These are phyloP conservation scores for Stylosanthes scabra DNA, from an alignment of 331 rosid species.

Conservation along the genomic window DNA sequence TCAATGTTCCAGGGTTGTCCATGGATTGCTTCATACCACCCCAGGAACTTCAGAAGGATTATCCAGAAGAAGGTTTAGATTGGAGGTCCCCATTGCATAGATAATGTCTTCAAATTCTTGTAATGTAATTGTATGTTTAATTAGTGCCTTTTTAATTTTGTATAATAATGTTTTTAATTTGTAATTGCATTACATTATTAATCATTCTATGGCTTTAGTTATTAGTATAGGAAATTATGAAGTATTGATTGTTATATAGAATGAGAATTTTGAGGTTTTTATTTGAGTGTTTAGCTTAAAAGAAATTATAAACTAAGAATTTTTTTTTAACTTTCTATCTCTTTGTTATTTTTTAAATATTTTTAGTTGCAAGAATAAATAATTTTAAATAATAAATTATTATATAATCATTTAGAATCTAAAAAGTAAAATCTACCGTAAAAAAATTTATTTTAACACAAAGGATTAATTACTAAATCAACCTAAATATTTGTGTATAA, in stretches of 20 bases:
- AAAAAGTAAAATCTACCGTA: no score
- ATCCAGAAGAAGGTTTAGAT: slow-evolving; percentile 51
- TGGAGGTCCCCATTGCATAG: slow-evolving; percentile 61
- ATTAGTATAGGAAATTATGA: background rate
- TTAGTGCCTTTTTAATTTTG: background rate
- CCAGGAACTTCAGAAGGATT: slow-evolving; percentile 62
- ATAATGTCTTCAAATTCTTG: slow-evolving; percentile 31
- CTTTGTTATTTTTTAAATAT: background rate
- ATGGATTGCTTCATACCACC: slow-evolving; percentile 94
- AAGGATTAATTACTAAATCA: no score
- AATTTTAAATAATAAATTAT: no score
- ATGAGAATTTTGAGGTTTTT: slow-evolving; percentile 1
- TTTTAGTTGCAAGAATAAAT: no score
- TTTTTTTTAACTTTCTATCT: background rate
- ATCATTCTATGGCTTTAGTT: slow-evolving; percentile 13
- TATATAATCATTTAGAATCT: no score
- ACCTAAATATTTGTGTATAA: no score
- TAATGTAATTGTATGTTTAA: background rate
- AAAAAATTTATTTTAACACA: no score
- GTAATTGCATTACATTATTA: slow-evolving; percentile 27
- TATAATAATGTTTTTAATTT: slow-evolving; percentile 36
- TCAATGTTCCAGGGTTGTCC: slow-evolving; percentile 83
- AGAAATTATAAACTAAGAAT: background rate
- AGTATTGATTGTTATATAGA: slow-evolving; percentile 21
- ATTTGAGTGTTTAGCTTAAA: background rate